Evolutionary conservation across 371 early-diverging fungal species (phyloP).

Genomic region (Apophysomyces variabilis): DNA sequence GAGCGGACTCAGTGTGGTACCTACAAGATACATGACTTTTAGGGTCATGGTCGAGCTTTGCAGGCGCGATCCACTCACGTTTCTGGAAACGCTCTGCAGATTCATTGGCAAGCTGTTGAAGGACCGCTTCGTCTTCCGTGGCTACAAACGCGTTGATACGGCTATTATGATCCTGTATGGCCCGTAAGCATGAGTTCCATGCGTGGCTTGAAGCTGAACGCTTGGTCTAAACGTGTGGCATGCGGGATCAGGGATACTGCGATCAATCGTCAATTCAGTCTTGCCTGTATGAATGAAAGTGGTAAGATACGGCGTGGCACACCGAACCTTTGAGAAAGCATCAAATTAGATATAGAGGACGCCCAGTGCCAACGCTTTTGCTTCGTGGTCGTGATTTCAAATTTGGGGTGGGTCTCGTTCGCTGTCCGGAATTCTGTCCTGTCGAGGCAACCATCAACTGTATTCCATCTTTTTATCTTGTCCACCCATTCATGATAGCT

Average conservation of each 20-base stretch:
- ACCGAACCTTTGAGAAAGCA: background rate
- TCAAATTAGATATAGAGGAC: too few species aligned
- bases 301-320: constrained; percentile 7
- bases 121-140: constrained; percentile 17
- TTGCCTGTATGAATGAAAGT: constrained; percentile 10
- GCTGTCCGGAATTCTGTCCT: too few species aligned
- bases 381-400: too few species aligned
- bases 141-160: constrained; percentile 45
- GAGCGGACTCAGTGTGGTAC: constrained; percentile 33
- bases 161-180: constrained; percentile 31
- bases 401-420: too few species aligned
- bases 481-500: too few species aligned
- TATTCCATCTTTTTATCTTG: too few species aligned
- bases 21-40: background rate
- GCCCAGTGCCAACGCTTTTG: too few species aligned
- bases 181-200: constrained; percentile 22
- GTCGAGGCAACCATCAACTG: too few species aligned
- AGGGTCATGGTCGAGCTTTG: too few species aligned
- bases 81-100: constrained; percentile 3
- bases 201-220: constrained; percentile 4
- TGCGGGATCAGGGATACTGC: constrained; percentile 1
- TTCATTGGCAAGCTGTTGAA: constrained; percentile 13
- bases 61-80: constrained; percentile 3
- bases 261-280: background rate
- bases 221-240: constrained; percentile 3